Evolutionary conservation across 352 stramenopile genomes (phyloP).

Genomic region (Phytophthora syringae): DNA sequence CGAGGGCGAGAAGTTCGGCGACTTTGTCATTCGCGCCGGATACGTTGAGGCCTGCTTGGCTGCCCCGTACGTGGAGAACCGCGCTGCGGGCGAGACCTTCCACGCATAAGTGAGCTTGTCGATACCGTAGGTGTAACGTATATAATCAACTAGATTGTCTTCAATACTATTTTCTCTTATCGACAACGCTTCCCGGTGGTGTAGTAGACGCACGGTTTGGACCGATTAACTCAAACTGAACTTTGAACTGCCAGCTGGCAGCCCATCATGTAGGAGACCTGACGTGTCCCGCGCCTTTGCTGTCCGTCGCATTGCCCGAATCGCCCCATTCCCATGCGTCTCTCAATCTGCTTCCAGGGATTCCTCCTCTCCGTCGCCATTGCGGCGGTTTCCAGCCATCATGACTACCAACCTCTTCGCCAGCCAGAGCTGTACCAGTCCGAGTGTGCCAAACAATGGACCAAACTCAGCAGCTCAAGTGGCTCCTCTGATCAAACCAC

Average conservation of each 20-base stretch:
- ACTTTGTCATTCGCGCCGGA: slow-evolving; percentile 81
- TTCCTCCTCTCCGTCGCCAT: slow-evolving; percentile 16
- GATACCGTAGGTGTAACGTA: slow-evolving; percentile 20
- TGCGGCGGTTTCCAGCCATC: background rate
- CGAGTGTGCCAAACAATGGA: slow-evolving; percentile 48
- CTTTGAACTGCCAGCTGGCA: slow-evolving; percentile 29
- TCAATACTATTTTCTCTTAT: too few relatives aligned
- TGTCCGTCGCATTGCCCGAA: slow-evolving; percentile 27
- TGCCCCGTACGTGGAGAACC: slow-evolving; percentile 64
- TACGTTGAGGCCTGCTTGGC: slow-evolving; percentile 77
- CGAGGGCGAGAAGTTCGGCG: slow-evolving; percentile 79
- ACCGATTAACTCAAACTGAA: slow-evolving; percentile 24
- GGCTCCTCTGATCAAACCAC: slow-evolving; percentile 37
- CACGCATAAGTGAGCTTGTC: slow-evolving; percentile 42
- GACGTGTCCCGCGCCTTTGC: slow-evolving; percentile 27
- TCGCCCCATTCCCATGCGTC: slow-evolving; percentile 19
- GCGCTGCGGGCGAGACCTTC: slow-evolving; percentile 72
- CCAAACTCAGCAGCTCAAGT: slow-evolving; percentile 25
- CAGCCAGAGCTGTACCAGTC: slow-evolving; percentile 53
- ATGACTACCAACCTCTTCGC: slow-evolving; percentile 53
- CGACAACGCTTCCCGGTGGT: slow-evolving; percentile 26
- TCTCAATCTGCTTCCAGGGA: slow-evolving; percentile 12
- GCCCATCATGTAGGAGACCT: slow-evolving; percentile 18
- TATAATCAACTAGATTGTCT: too few relatives aligned
- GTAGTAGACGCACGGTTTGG: background rate